A percentile compares a stretch with the other conserved stretches of the same genome.
phyloP scores from a whole-genome alignment of 805 yeast species.

The Starmerella asiatica region DNA sequence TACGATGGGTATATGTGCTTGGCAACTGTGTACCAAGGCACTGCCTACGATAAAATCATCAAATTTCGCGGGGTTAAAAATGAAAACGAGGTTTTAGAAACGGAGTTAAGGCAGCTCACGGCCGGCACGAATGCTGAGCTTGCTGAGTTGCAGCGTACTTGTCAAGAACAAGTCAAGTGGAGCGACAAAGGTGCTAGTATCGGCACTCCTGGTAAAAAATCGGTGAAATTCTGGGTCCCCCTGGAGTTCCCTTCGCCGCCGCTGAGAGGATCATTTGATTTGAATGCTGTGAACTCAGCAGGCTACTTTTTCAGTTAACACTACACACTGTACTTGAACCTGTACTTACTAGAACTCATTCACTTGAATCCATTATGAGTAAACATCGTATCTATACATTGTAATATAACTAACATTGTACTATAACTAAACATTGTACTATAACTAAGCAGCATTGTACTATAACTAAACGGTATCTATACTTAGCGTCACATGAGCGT shows the following conservation, averaged over 20 bases:
- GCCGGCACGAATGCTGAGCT: constrained; percentile 38
- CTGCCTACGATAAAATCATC: constrained; percentile 32
- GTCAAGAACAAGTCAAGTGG: constrained; percentile 27
- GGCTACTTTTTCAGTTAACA: constrained; percentile 46
- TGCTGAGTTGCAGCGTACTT: no score
- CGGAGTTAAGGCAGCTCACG: constrained; percentile 37
- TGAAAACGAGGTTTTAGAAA: neutral
- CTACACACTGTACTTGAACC: no score
- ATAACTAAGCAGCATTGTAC: no score
- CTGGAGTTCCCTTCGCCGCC: constrained; percentile 56
- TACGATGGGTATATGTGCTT: constrained; percentile 52
- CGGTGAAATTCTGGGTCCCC: constrained; percentile 39
- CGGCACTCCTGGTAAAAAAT: constrained; percentile 8
- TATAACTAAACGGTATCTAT: no score
- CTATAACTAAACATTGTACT: no score
- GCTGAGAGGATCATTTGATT: constrained; percentile 61
- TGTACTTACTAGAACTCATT: no score
- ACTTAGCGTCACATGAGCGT: no score
- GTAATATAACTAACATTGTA: no score
- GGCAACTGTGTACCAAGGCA: constrained; percentile 37
- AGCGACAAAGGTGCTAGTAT: constrained; percentile 51
- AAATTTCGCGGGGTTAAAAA: neutral
- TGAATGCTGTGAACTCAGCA: constrained; percentile 49
- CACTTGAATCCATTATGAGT: no score
- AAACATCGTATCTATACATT: no score